Evolutionary conservation across 257 asterid species (phyloP), one percentile per base, ranked within the genome.

Genomic region (Nicotiana undulata): DNA sequence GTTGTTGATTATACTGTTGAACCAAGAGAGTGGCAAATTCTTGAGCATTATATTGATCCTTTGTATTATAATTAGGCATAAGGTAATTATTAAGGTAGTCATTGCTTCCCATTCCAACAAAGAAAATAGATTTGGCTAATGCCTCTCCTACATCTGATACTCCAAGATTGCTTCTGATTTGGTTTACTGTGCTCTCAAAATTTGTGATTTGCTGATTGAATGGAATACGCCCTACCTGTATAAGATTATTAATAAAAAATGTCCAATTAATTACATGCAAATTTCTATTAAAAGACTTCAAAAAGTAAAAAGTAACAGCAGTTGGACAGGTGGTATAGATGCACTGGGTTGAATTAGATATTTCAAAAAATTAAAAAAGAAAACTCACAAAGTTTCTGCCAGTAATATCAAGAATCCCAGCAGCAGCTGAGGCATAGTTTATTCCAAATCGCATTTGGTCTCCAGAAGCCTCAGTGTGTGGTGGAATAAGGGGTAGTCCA

Each of bases 31-130:
- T 97, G 0, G 98, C 96, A 76, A 75, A 94, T 65, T 94, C 92
- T 44, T 90, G 95, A 49, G 87, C 74, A 75, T 94, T 90, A 88
- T 90, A 94, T 26, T 86, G 94, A 78, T 82, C 86, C 65, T 79
- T 91, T 6, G 98, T 93, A 85, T 88, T 74, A 76, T 91, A 93
- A 66, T 94, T 93, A 0, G 98, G 98, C 96, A 94, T 86, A 26
- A 94, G 92, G 86, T 94, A 95, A 70, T 95, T 95, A 90, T 95
- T 93, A 84, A 95, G 92, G 76, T 95, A 95, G 86, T 95, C 99
- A 66, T 95, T 95, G 94, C 99, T 95, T 12, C 99, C 99, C 97
- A 93, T 91, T 61, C 99, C 98, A 0, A 95, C 89, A 79, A 95
- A 95, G 93, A 93, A 95, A 61, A 95, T 88, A 90, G 92, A 89